phyloP scores from a whole-genome alignment of 208 protist species.

The Porcisia deanei region DNA sequence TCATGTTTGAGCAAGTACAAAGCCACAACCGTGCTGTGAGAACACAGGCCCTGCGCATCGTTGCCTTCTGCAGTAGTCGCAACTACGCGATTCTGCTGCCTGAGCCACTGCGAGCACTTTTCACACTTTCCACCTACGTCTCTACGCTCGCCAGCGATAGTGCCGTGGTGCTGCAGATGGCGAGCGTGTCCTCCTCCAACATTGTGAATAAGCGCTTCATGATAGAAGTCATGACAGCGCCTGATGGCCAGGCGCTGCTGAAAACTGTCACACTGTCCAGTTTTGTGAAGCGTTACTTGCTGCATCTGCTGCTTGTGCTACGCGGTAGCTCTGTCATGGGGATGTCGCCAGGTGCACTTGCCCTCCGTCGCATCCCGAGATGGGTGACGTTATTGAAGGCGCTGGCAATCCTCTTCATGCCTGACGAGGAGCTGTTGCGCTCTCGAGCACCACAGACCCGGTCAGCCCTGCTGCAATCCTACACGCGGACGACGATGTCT shows the following conservation, averaged over 20 bases:
- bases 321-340: constrained; percentile 45
- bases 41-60: constrained; percentile 64
- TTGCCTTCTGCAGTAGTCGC: constrained; percentile 73
- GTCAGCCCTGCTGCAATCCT: constrained; percentile 24
- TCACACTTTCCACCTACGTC: constrained; percentile 86
- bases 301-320: constrained; percentile 75
- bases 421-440: constrained; percentile 29
- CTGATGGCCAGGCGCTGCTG: constrained; percentile 46
- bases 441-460: constrained; percentile 18
- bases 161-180: constrained; percentile 75
- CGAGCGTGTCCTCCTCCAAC: constrained; percentile 50
- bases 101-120: constrained; percentile 61
- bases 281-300: constrained; percentile 70
- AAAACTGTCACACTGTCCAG: constrained; percentile 69
- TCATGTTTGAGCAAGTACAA: constrained; percentile 58
- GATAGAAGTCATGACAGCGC: constrained; percentile 61
- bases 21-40: constrained; percentile 24
- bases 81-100: constrained; percentile 59
- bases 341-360: constrained; percentile 30
- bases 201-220: constrained; percentile 83
- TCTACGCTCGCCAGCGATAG: constrained; percentile 79
- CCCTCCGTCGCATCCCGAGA: constrained; percentile 45
- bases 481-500: constrained; percentile 11
- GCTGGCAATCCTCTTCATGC: constrained; percentile 74
- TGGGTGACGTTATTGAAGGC: constrained; percentile 47